Evolutionary conservation across 192 early-diverging fungal genomes (phyloP), one percentile per base, ranked within the genome.

Genomic region (Linnemannia zychae): DNA sequence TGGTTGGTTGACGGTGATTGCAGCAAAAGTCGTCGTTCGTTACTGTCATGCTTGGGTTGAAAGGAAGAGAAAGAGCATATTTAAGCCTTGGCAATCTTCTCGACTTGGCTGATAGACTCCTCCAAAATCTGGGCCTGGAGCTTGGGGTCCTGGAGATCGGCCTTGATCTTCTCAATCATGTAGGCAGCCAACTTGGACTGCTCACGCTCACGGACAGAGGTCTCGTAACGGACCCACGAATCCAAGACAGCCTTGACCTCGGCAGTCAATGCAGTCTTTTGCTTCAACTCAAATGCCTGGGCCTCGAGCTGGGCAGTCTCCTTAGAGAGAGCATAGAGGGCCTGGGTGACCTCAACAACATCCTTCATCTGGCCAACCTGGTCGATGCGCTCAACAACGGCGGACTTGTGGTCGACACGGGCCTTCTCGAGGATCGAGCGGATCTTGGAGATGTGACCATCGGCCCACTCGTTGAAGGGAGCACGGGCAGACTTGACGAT

Each of bases 191-290:
- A 89, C 47, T 95, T 89, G 92, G 94, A 95, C 91, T 99, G 98
- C 92, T 97, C 95, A 78, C 90, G 93, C 88, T 98, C 98, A 90
- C 98, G 97, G 74, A 99, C 93, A 36, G 90, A 91, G 77, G 94
- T 92, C 90, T 99, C 98, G 84, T 99, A 96, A 81, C 98, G 97
- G 52, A 98, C 97, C 98, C 98, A 99, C 44, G 95, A 95, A 90
- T 99, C 98, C 37, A 99, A 91, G 67, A 95, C 94, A 22, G 89
- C 66, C 94, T 98, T 98, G 82, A 96, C 92, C 89, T 99, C 97
- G 36, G 85, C 24, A 74, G 93, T 92, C 82, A 96, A 91, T 69
- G 92, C 91, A 36, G 94, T 94, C 79, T 93, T 93, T 88, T 99
- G 98, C 95, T 99, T 97, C 66, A 98, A 91, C 90, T 96, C 94